Percentiles rank a stretch among this genome's conserved stretches.
phyloP scores from a whole-genome alignment of 2,329 filamentous ascomycete species.

The Ascochyta rabiei region DNA sequence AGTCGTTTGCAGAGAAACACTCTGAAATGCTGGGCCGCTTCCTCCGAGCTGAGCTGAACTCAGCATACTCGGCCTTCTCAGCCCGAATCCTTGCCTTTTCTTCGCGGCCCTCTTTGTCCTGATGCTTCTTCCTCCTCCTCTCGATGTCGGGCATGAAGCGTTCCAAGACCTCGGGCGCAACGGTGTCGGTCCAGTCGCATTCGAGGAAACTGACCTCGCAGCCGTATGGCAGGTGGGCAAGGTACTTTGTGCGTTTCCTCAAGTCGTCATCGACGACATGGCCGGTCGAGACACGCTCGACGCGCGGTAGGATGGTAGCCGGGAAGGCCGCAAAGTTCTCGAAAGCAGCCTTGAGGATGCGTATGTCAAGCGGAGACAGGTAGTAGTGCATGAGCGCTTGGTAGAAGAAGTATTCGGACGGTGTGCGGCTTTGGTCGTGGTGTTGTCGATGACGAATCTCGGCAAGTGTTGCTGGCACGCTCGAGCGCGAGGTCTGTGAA shows the following conservation, averaged over 20 bases:
- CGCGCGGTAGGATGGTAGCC: constrained; percentile 80
- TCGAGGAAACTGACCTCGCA: constrained; percentile 90
- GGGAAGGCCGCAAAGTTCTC: constrained; percentile 83
- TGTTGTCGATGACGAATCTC: constrained; percentile 54
- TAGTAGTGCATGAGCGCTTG: constrained; percentile 87
- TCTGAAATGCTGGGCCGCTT: constrained; percentile 62
- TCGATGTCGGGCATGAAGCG: constrained; percentile 79
- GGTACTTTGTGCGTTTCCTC: constrained; percentile 82
- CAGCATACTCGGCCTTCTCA: constrained; percentile 77
- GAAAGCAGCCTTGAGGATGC: constrained; percentile 88
- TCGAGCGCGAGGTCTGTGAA: constrained; percentile 40
- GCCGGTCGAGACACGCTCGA: constrained; percentile 87
- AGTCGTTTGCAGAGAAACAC: constrained; percentile 58
- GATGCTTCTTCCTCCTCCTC: constrained; percentile 74
- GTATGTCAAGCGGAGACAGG: constrained; percentile 86
- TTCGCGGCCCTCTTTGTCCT: constrained; percentile 83
- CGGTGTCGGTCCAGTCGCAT: constrained; percentile 93
- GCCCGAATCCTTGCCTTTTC: constrained; percentile 84
- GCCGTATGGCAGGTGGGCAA: constrained; percentile 85
- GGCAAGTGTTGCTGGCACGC: constrained; percentile 51
- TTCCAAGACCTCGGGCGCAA: constrained; percentile 74
- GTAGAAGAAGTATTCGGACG: constrained; percentile 80
- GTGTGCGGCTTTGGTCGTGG: constrained; percentile 52
- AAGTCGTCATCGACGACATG: constrained; percentile 86
- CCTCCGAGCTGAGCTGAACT: constrained; percentile 69